Evolutionary conservation across 768 basidiomycete species (phyloP), one percentile per base, ranked within the genome.

Genomic region (Lenzites betulinus): DNA sequence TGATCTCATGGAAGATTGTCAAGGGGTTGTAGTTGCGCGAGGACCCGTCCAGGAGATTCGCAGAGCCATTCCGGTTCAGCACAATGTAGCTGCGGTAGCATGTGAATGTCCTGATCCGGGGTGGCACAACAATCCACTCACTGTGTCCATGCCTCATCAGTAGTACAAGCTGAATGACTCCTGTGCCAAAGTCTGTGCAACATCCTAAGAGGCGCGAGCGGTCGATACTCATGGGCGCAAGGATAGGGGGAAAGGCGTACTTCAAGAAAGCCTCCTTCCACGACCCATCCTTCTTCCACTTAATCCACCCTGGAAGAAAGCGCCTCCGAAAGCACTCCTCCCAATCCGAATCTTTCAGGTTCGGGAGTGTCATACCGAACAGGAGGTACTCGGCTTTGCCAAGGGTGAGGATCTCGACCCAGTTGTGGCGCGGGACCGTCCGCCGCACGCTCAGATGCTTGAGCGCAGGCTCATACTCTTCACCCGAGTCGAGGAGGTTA

Each of bases 121-220:
- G 0, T 55, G 18, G 0, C 35, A 11, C n/a, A n/a, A 4, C 13
- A 56, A 35, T 16, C 16, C 26, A 52, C 77, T 66, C 70, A 91
- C 88, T 85, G 90, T 50, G 90, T 92, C 90, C 92, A 93, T 22
- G 89, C 77, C 73, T 93, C 92, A 66, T 91, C 88, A 7, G 83
- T 72, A 22, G 90, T 91, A 68, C 91, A 93, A n/a, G 80, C 78
- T 3, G 84, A 84, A 39, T 75, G 78, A 67, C 79, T 81, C 55
- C 90, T 83, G 69, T 93, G 92, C 82, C 83, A 87, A 39, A 88
- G 77, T 33, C 87, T 79, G 68, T 82, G 78, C 53, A 92, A 72
- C 36, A 82, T 69, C 68, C 90, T 92, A 54, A 47, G 63, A 28
- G 47, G 56, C 26, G 56, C 16, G 28, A 15, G 42, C 22, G 58